Conservation (phyloP, 2,329 filamentous ascomycete species). For the Fusarium sp. region DNA sequence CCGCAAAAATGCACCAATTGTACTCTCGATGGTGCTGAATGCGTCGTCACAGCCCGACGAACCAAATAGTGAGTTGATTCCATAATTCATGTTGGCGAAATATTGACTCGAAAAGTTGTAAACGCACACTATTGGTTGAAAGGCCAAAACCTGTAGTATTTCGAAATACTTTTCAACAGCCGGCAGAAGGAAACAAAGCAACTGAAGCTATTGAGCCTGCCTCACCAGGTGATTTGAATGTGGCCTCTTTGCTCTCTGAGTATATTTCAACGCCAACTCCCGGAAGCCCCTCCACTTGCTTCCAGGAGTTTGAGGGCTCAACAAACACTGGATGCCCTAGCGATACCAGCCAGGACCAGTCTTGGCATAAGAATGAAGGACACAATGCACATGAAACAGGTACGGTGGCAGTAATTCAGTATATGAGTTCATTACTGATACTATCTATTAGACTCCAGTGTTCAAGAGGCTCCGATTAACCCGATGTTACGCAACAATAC, state of each 20-base stretch:
- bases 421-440: too few species aligned
- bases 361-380: rapidly evolving
- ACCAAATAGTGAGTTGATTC: background rate
- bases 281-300: background rate
- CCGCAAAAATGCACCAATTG: background rate
- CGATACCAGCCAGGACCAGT: rapidly evolving
- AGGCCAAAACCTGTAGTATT: background rate
- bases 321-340: rapidly evolving
- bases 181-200: rapidly evolving
- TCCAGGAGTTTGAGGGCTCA: background rate
- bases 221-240: rapidly evolving
- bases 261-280: rapidly evolving
- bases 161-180: background rate
- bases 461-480: too few species aligned
- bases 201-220: rapidly evolving
- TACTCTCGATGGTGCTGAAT: background rate
- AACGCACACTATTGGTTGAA: background rate
- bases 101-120: background rate
- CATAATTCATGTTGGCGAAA: rapidly evolving
- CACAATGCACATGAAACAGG: rapidly evolving
- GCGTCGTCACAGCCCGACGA: background rate
- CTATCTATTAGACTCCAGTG: too few species aligned
- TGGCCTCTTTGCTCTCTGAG: rapidly evolving
- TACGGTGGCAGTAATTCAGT: rapidly evolving
- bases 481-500: rapidly evolving